A percentile compares a stretch with the other conserved stretches of the same genome.
Conservation (phyloP, 2,329 filamentous ascomycete genomes). For the Polychaeton citri region DNA sequence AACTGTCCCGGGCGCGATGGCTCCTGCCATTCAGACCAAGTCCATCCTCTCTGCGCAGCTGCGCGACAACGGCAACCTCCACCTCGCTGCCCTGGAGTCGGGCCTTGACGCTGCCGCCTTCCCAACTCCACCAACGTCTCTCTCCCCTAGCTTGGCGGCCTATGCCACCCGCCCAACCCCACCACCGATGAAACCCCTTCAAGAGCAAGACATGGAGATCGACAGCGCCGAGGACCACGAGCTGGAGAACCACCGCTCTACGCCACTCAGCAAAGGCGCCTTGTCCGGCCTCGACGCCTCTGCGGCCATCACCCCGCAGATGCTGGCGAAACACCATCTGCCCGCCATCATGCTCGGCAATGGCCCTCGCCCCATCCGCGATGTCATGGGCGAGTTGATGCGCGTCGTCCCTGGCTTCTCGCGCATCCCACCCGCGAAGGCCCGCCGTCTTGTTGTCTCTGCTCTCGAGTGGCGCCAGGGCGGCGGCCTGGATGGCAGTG, state of each 20-base stretch:
- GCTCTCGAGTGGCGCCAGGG: conserved; percentile 69
- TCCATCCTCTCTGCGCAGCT: conserved; percentile 16
- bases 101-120: conserved; percentile 37
- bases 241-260: conserved; percentile 27
- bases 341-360: conserved; percentile 81
- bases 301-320: conserved; percentile 68
- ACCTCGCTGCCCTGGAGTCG: conserved; percentile 14
- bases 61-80: conserved; percentile 8
- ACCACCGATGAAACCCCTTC: conserved; percentile 50
- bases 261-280: conserved; percentile 35
- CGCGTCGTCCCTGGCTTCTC: conserved; percentile 89
- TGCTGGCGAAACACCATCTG: conserved; percentile 81
- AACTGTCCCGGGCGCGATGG: conserved; percentile 18
- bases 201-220: conserved; percentile 60
- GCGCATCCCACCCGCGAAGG: conserved; percentile 76
- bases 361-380: conserved; percentile 82
- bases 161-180: conserved; percentile 54
- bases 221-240: conserved; percentile 51
- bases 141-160: conserved; percentile 75
- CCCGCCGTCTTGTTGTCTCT: conserved; percentile 79
- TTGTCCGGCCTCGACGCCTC: conserved; percentile 52
- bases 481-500: conserved; percentile 50
- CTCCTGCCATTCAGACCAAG: conserved; percentile 17
- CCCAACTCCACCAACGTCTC: conserved; percentile 87
- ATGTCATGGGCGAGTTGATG: conserved; percentile 89